A percentile compares a stretch with the other conserved stretches of the same genome.
These are phyloP conservation scores for Castanospermum australe DNA, from an alignment of 306 rosid species.

Conservation along the genomic window DNA sequence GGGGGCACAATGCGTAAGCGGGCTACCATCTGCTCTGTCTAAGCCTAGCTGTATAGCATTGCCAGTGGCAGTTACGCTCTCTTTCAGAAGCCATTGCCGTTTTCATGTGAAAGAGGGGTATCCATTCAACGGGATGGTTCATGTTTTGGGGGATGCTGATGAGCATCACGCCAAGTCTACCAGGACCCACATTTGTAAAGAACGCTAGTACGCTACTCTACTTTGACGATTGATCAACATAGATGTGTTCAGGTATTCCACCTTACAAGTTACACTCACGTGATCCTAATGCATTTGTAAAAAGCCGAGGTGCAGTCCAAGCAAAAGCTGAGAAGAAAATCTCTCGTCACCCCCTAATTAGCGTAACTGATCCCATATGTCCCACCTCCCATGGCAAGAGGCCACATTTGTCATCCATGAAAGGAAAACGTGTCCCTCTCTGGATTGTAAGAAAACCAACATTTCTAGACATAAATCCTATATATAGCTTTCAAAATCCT, in stretches of 20 bases:
- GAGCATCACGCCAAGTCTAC: not conserved
- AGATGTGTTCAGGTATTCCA: not conserved
- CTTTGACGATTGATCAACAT: not conserved
- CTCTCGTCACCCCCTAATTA: constrained; percentile 6
- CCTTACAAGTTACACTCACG: not conserved
- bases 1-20: not conserved
- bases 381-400: constrained; percentile 9
- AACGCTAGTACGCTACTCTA: not conserved
- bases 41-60: not conserved
- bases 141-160: not conserved
- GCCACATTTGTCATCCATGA: constrained; percentile 10
- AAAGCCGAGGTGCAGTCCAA: not conserved
- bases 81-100: constrained; percentile 1
- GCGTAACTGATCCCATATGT: not conserved
- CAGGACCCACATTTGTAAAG: not conserved
- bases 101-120: constrained; percentile 28
- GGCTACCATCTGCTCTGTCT: not conserved
- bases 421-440: constrained; percentile 38
- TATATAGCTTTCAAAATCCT: not conserved
- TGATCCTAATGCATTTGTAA: not conserved
- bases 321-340: not conserved
- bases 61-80: not conserved
- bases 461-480: not conserved
- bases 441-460: not conserved
- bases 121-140: not conserved